phyloP scores from a whole-genome alignment of 2,329 filamentous ascomycete species.

The Didymosphaeria variabile region DNA sequence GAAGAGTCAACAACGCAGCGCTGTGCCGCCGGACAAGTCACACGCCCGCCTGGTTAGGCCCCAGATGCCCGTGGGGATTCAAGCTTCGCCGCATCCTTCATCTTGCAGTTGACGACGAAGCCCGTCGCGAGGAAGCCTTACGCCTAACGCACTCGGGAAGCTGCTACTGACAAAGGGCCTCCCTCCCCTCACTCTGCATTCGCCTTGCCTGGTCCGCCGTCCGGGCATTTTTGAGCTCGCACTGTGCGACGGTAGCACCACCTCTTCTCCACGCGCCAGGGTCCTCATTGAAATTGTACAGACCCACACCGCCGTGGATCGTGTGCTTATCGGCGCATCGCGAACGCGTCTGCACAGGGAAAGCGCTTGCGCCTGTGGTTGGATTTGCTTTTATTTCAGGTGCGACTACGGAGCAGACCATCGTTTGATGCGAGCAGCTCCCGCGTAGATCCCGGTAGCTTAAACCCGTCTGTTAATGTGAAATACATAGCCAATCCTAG shows the following conservation, averaged over 20 bases:
- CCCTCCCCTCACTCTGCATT: not conserved
- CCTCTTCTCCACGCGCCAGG: constrained; percentile 9
- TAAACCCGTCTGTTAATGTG: constrained; percentile 25
- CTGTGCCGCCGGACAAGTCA: constrained; percentile 10
- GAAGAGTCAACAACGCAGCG: constrained; percentile 18
- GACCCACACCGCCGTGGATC: constrained; percentile 3
- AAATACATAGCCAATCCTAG: constrained; percentile 20
- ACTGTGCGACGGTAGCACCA: constrained; percentile 9
- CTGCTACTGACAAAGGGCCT: constrained; percentile 6
- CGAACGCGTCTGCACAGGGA: constrained; percentile 10
- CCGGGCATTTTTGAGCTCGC: constrained; percentile 3
- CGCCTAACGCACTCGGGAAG: constrained; percentile 23
- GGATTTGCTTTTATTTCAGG: constrained; percentile 22
- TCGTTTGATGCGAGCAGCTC: constrained; percentile 26
- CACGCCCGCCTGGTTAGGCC: constrained; percentile 13
- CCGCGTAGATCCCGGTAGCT: constrained; percentile 32
- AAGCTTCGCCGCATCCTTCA: constrained; percentile 22
- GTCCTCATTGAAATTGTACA: not conserved
- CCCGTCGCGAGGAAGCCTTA: constrained; percentile 11
- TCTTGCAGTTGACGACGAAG: constrained; percentile 15
- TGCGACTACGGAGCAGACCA: constrained; percentile 17
- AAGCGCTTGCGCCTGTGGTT: constrained; percentile 19
- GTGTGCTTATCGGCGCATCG: constrained; percentile 27
- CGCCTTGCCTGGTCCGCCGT: not conserved
- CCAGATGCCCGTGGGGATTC: constrained; percentile 15